Base-by-base conservation (phyloP, 352 stramenopile species). In the Pythium phragmiticola region DNA sequence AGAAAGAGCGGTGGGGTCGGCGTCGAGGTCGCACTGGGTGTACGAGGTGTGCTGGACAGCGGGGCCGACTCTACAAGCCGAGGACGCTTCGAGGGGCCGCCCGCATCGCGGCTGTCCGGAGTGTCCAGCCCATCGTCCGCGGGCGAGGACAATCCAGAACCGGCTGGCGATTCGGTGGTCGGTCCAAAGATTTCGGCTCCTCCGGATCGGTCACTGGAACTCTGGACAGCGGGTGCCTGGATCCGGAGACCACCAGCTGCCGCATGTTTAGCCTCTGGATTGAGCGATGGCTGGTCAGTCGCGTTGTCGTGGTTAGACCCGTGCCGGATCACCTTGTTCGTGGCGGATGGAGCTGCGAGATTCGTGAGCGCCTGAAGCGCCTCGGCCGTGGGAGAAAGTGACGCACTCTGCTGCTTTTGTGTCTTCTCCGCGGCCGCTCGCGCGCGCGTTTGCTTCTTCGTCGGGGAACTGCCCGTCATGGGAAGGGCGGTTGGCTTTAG, bases 1-100 rank as follows among this genome's bases (percentile, higher is more conserved):
- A 97, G 71, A 60, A 97, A 97, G 49, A 89, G 60, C 52, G 90
- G 74, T 33, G 61, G 41, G 28, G 66, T 54, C 11, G 61, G 14
- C 4, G 48, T 57, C 16, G 46, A 14, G 5, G 41, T 36, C 11
- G 46, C 46, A 39, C n/a, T 52, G 9, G 46, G 17, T 2, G 46
- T 52, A 52, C 46, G 9, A 1, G 46, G 17, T n/a, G 46, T 46
- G 17, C 11, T 46, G 39, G 39, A 46, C 13, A 14, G 1, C 11
- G 46, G 26, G 46, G 9, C 4, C 7, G 30, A 13, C 16, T 70
- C 64, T 2, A 21, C 8, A 0, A 59, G 37, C 3, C 66, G 66
- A 3, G 42, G 60, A 7, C 66, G 66, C 41, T 73, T 73, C 1
- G 45, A 37, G 13, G 34, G 42, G 19, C 30, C 34, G 19, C 19